Base-by-base conservation (phyloP, 257 asterid species). In the Cordia subcordata region DNA sequence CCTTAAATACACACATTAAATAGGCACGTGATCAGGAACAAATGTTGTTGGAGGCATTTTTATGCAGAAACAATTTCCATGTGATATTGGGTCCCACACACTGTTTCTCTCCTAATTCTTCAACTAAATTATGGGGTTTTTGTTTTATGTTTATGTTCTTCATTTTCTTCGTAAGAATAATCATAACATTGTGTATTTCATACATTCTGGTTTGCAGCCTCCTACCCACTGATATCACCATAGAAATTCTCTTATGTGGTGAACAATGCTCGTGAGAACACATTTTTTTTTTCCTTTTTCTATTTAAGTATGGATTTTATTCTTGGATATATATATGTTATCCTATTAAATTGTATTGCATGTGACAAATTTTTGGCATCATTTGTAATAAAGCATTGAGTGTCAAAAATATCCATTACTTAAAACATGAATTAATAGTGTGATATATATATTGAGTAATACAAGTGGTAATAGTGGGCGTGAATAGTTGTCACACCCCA, bases 21-120 rank as follows among this genome's bases (percentile, higher is more conserved):
- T 85, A 68, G 73, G 61, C 87, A 82, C 84, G 86, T 85, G 94
- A 85, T 49, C 19, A 52, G 72, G 79, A 74, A 66, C 74, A 82
- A 62, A 40, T 71, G 70, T 74, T 79, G 85, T 72, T 72, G 85
- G 78, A 50, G 27, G 63, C 64, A 70, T 68, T 75, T 80, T 65
- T 77, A 67, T 68, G 81, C 66, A 68, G 47, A 64, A 85, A 72
- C 66, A 75, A 69, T 74, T 65, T 69, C 84, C 85, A 85, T 80
- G 87, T 85, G 90, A 82, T 70, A 8, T 1, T 55, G 64, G 87
- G 72, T 23, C 76, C 78, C 76, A 27, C 35, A 27, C 35, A 27
- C 35, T 27, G n/a, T n/a, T n/a, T n/a, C n/a, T 27, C 35, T 27
- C 35, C 6, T 27, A 27, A 27, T 27, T 27, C 35, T 27, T 27